A percentile compares a stretch with the other conserved stretches of the same genome.
Conservation (phyloP, 768 basidiomycete genomes). For the Dacryopinax primogenitus region DNA sequence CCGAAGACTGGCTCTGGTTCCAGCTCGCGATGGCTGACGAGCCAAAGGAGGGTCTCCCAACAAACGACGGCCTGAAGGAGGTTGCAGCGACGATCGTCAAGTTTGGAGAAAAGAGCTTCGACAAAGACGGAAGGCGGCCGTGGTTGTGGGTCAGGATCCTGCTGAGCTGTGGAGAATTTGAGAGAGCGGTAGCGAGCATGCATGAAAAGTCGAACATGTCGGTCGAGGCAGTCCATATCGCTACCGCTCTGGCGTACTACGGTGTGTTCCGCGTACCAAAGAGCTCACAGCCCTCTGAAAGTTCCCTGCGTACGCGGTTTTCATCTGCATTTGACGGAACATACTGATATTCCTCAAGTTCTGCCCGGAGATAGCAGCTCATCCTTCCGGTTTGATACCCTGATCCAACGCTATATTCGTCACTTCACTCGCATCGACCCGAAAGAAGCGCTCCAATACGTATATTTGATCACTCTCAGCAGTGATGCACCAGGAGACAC, state of each 20-base stretch:
- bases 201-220: conserved; percentile 80
- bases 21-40: conserved; percentile 61
- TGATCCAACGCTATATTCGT: conserved; percentile 86
- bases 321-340: not conserved
- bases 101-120: conserved; percentile 32
- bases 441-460: conserved; percentile 86
- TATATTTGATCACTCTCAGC: conserved; percentile 70
- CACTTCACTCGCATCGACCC: conserved; percentile 89
- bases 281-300: conserved; percentile 65
- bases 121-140: conserved; percentile 43
- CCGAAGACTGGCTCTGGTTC: conserved; percentile 98
- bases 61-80: conserved; percentile 24
- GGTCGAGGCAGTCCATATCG: conserved; percentile 88
- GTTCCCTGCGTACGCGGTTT: conserved; percentile 57
- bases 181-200: conserved; percentile 78
- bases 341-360: not conserved
- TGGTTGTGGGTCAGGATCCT: conserved; percentile 74
- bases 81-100: conserved; percentile 26
- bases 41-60: not conserved
- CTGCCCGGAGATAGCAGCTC: not conserved
- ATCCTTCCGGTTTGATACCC: conserved; percentile 51
- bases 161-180: conserved; percentile 87
- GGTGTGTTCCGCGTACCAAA: conserved; percentile 78
- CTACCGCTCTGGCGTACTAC: conserved; percentile 83
- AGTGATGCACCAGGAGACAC: conserved; percentile 56